These are phyloP conservation scores for Ceratocystiopsis sp. DNA, from an alignment of 2,329 filamentous ascomycete genomes.

Conservation along the genomic window DNA sequence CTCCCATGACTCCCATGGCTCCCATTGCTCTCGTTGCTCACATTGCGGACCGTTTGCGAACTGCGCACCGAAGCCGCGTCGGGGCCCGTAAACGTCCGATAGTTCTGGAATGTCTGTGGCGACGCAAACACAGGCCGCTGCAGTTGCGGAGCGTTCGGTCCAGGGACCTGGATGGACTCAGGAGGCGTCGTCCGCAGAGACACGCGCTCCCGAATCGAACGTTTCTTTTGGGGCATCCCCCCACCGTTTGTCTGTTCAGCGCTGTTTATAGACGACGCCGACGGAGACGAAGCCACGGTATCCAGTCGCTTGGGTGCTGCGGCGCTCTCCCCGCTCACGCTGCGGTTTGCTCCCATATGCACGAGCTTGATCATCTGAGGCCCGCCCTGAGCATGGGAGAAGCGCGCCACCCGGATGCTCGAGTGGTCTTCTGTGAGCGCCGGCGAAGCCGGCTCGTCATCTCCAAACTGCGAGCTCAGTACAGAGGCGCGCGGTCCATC, in stretches of 20 bases:
- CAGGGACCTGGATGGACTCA: constrained; percentile 36
- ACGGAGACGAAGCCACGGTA: background rate
- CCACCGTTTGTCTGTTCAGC: background rate
- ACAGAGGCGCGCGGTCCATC: background rate
- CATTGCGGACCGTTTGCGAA: constrained; percentile 26
- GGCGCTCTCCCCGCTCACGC: background rate
- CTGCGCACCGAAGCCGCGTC: constrained; percentile 27
- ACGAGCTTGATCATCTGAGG: too few species aligned
- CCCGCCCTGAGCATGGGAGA: too few species aligned
- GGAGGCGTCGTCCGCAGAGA: constrained; percentile 35
- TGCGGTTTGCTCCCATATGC: too few species aligned
- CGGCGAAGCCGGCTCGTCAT: too few species aligned
- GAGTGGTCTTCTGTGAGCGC: too few species aligned
- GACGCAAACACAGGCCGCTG: constrained; percentile 16
- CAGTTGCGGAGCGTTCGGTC: constrained; percentile 19
- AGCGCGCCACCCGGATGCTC: too few species aligned
- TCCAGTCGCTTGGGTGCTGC: background rate
- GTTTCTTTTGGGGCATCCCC: constrained; percentile 13
- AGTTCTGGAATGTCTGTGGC: constrained; percentile 16
- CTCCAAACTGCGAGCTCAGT: too few species aligned
- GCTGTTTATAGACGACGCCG: constrained; percentile 1
- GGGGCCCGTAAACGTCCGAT: constrained; percentile 15
- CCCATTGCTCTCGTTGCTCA: constrained; percentile 14
- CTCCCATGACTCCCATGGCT: constrained; percentile 3
- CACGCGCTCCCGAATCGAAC: constrained; percentile 35